Base-by-base conservation (phyloP, 441 rosid species). In the Populus hybrid region DNA sequence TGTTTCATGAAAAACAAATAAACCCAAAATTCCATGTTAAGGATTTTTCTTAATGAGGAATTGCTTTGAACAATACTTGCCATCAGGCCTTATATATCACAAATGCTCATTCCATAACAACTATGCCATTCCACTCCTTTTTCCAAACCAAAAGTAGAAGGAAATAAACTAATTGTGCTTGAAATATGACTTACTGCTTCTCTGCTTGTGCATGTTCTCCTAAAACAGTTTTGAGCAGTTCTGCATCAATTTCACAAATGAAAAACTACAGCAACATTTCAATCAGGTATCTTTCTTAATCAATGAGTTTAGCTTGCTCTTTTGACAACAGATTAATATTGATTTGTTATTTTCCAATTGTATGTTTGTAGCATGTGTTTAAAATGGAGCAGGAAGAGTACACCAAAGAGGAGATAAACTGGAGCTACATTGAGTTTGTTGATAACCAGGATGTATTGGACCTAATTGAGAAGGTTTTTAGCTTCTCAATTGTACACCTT, bases 311-410 rank as follows among this genome's bases (percentile, higher is more conserved):
- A 5, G 9, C 26, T 36, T 38, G 16, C 50, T 67, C 21, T 42
- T 7, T 18, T 26, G 38, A 42, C n/a, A 20, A 65, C 40, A 26
- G 78, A 56, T 67, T 73, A 14, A 69, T 16, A 36, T 26, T 70
- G 74, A 71, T 70, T 29, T 59, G 28, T 68, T 69, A 78, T 66
- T 73, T 24, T 76, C 63, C 65, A 29, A 73, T 64, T 85, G 38
- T 73, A 29, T 82, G 69, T 63, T 82, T 83, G 83, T 93, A 93
- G 98, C 97, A 94, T 81, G 98, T 94, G 77, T 94, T 94, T 84
- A 94, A 94, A 89, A 94, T 90, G 98, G 98, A 94, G 85, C 98
- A 94, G 82, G 98, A 94, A 84, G 98, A 94, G 82, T 94, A 94
- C 83, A 89, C 97, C 16, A 94, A 92, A 86, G 98, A 94, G 87